phyloP scores from a whole-genome alignment of 163 green algal species.

The Volvox carteri region DNA sequence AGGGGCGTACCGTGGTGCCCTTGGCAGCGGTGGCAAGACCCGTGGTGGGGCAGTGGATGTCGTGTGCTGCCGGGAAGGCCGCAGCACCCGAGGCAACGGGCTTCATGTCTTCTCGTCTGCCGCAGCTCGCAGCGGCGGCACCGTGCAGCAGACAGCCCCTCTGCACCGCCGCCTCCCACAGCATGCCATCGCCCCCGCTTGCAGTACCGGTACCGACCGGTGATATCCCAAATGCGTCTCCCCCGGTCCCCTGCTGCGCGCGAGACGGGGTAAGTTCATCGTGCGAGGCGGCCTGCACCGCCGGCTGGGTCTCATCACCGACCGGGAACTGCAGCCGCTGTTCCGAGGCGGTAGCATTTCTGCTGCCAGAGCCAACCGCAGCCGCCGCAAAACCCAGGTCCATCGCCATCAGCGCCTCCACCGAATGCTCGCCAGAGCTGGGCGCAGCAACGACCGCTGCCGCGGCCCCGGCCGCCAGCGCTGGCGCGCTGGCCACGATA shows the following conservation, averaged over 20 bases:
- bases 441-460: neutral
- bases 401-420: constrained; percentile 8
- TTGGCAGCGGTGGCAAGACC: too few species aligned
- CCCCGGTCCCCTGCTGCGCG: too few species aligned
- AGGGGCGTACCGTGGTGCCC: neutral
- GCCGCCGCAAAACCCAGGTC: neutral
- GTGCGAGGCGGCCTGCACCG: too few species aligned
- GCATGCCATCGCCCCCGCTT: neutral
- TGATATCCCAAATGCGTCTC: too few species aligned
- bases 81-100: neutral
- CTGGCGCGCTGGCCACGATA: neutral
- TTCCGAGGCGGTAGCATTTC: too few species aligned
- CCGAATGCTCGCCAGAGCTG: neutral
- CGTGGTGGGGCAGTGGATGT: neutral
- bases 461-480: neutral
- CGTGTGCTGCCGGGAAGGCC: neutral
- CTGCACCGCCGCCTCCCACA: neutral
- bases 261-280: too few species aligned
- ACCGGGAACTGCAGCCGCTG: too few species aligned
- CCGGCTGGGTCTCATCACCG: too few species aligned
- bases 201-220: too few species aligned
- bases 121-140: neutral
- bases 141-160: neutral
- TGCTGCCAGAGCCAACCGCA: too few species aligned
- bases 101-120: neutral